Percentiles rank a stretch among this genome's conserved stretches.
These are phyloP conservation scores for Globisporangium mamillatum DNA, from an alignment of 352 stramenopile species.

Conservation along the genomic window DNA sequence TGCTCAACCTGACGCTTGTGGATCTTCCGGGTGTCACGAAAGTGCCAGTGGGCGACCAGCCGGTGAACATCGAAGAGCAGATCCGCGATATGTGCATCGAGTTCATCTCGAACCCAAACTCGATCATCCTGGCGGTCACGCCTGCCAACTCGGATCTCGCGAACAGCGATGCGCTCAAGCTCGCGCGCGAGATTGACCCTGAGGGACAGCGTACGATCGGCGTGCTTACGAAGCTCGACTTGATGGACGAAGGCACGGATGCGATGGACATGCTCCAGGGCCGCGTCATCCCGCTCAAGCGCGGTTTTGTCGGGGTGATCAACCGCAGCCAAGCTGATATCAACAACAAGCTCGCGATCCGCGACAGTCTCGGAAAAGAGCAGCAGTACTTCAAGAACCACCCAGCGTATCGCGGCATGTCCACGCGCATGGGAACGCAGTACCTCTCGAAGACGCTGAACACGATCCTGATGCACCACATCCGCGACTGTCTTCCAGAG, in stretches of 20 bases:
- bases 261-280: slow-evolving; percentile 96
- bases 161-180: slow-evolving; percentile 98
- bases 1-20: slow-evolving; percentile 99
- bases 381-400: slow-evolving; percentile 97
- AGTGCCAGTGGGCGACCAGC: slow-evolving; percentile 98
- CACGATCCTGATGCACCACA: slow-evolving; percentile 99
- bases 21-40: slow-evolving; percentile 99
- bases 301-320: slow-evolving; percentile 98
- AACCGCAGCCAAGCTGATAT: slow-evolving; percentile 99
- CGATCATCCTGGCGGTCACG: slow-evolving; percentile 99
- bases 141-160: slow-evolving; percentile 98
- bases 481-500: slow-evolving; percentile 97
- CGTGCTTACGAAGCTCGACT: slow-evolving; percentile 99
- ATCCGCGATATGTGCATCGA: slow-evolving; percentile 99
- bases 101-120: slow-evolving; percentile 99
- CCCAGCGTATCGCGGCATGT: slow-evolving; percentile 92
- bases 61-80: slow-evolving; percentile 99
- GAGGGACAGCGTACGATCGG: slow-evolving; percentile 97
- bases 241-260: slow-evolving; percentile 99
- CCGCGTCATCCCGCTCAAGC: slow-evolving; percentile 95
- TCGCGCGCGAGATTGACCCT: slow-evolving; percentile 92
- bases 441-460: slow-evolving; percentile 98
- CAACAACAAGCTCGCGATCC: slow-evolving; percentile 94
- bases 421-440: slow-evolving; percentile 94
- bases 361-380: slow-evolving; percentile 95